phyloP scores from a whole-genome alignment of 176 grass and related monocot genomes.

The Dactylis glomerata region DNA sequence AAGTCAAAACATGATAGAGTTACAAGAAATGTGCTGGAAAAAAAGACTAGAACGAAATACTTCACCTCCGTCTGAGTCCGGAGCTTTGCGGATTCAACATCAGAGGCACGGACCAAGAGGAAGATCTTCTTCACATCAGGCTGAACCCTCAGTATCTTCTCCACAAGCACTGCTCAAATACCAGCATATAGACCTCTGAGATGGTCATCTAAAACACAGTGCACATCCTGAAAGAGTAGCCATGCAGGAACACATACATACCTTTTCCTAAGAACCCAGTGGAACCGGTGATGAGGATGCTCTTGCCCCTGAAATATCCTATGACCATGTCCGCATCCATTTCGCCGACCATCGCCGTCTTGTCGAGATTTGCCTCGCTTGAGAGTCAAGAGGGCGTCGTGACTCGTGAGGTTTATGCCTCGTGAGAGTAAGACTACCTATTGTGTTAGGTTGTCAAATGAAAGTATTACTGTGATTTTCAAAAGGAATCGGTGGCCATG shows the following conservation, averaged over 20 bases:
- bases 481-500: too few species aligned
- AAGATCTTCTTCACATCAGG: too few species aligned
- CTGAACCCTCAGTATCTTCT: constrained; percentile 1
- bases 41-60: not conserved
- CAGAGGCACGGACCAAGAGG: too few species aligned
- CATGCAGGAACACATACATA: not conserved
- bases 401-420: not conserved
- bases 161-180: not conserved
- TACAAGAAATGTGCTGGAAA: not conserved
- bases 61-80: constrained; percentile 29
- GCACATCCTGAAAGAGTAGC: not conserved
- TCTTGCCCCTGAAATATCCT: constrained; percentile 5
- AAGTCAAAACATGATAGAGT: not conserved
- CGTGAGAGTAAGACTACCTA: not conserved
- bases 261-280: not conserved
- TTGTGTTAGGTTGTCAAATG: not conserved
- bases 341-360: not conserved
- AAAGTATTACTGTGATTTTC: not conserved
- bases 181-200: not conserved
- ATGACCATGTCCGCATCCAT: not conserved
- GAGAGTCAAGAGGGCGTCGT: not conserved
- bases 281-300: not conserved
- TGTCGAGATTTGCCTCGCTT: not conserved
- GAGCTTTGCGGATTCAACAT: too few species aligned
- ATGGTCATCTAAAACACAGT: not conserved